A percentile compares a stretch with the other conserved stretches of the same genome.
Conservation (phyloP, 2,329 filamentous ascomycete species). For the Exserohilum turcica region DNA sequence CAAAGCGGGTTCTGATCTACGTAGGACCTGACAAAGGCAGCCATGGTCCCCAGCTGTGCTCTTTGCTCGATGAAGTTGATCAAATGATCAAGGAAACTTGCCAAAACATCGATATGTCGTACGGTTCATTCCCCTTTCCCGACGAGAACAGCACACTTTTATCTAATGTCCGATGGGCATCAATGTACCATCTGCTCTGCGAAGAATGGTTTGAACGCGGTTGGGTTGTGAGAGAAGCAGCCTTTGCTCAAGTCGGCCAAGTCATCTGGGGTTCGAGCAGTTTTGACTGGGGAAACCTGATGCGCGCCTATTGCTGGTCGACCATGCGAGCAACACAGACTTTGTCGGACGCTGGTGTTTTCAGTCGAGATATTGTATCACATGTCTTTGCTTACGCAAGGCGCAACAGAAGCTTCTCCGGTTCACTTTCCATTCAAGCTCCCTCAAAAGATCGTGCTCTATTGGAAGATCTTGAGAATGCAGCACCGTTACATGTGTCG, state of each 20-base stretch:
- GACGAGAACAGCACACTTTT: neutral
- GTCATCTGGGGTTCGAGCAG: neutral
- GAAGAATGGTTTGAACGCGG: constrained; percentile 14
- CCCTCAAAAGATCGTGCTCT: neutral
- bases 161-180: constrained; percentile 8
- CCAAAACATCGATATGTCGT: neutral
- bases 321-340: neutral
- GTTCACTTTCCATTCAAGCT: neutral
- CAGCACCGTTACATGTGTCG: neutral
- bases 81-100: constrained; percentile 2
- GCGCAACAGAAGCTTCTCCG: neutral
- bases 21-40: constrained; percentile 6
- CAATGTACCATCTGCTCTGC: neutral
- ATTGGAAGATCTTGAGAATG: neutral
- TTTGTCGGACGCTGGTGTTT: neutral
- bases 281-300: neutral
- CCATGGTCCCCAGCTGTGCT: constrained; percentile 6
- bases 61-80: constrained; percentile 11
- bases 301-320: neutral
- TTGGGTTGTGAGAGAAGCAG: constrained; percentile 21
- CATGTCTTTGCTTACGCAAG: neutral
- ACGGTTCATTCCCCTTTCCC: neutral
- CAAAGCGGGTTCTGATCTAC: constrained; percentile 15
- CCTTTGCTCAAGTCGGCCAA: constrained; percentile 1
- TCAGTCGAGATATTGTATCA: neutral